phyloP scores from a whole-genome alignment of 352 stramenopile genomes.

The Plasmopara muralis region DNA sequence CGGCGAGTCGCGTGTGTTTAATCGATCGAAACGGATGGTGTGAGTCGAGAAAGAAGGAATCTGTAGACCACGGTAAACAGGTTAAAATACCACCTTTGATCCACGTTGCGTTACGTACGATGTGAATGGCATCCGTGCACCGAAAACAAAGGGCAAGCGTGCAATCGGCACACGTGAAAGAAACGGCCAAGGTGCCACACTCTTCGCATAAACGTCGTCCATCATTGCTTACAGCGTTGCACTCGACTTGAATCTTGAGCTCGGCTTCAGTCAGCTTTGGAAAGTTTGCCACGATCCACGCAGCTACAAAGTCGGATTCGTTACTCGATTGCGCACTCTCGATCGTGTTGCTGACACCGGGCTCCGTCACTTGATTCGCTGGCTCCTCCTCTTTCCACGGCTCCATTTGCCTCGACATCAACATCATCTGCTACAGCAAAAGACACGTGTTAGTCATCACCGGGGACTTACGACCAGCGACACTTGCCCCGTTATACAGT shows the following conservation, averaged over 20 bases:
- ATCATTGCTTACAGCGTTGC: not conserved
- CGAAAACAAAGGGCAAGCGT: constrained; percentile 40
- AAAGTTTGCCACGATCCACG: constrained; percentile 39
- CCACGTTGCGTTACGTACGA: constrained; percentile 31
- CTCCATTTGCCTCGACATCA: no score
- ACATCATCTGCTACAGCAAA: no score
- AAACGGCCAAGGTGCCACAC: constrained; percentile 24
- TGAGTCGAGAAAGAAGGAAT: constrained; percentile 40
- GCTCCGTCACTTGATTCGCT: no score
- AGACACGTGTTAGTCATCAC: no score
- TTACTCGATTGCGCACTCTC: not conserved
- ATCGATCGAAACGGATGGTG: constrained; percentile 14
- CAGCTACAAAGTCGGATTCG: constrained; percentile 13
- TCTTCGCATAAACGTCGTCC: constrained; percentile 38
- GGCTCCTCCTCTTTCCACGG: no score
- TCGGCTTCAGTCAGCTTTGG: constrained; percentile 19
- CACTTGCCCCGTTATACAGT: not conserved
- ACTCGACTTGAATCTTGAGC: constrained; percentile 9
- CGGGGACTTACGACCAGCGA: no score
- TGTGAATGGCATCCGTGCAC: constrained; percentile 71
- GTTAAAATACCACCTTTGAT: not conserved
- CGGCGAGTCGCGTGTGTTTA: not conserved
- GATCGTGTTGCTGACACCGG: not conserved
- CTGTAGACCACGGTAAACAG: constrained; percentile 13
- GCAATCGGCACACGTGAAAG: constrained; percentile 45